These are phyloP conservation scores for Acacia melanoxylon DNA, from an alignment of 306 rosid species.

Conservation along the genomic window DNA sequence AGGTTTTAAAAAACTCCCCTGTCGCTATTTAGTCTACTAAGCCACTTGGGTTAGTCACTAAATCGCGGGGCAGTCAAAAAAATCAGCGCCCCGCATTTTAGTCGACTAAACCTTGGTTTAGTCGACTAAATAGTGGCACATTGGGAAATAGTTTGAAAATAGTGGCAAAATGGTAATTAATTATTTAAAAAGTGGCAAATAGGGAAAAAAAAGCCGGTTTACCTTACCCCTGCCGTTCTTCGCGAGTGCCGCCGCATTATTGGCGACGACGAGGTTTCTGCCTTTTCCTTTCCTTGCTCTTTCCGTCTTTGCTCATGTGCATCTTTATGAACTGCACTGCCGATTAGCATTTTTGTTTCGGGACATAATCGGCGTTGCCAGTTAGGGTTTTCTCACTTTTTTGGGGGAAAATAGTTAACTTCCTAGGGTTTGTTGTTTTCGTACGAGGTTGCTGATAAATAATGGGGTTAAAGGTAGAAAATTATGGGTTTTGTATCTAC, in stretches of 20 bases:
- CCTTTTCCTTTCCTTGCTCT: not conserved
- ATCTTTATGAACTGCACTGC: not conserved
- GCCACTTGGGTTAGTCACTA: too few relatives aligned
- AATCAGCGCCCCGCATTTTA: too few relatives aligned
- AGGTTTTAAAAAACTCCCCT: too few relatives aligned
- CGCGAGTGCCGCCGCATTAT: conserved; percentile 94
- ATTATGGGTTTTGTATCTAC: not conserved
- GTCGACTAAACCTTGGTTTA: too few relatives aligned
- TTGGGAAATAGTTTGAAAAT: too few relatives aligned
- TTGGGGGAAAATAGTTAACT: not conserved
- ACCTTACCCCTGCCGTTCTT: conserved; percentile 85
- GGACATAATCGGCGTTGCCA: not conserved
- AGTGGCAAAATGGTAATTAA: too few relatives aligned
- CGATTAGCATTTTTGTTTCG: not conserved
- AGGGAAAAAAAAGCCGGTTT: conserved; percentile 44
- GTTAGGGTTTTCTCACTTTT: not conserved
- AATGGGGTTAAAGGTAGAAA: not conserved
- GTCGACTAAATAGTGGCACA: too few relatives aligned
- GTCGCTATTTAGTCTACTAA: too few relatives aligned
- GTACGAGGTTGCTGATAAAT: not conserved
- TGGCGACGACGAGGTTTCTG: conserved; percentile 69
- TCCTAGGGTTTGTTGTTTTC: not conserved
- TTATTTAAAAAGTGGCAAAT: too few relatives aligned
- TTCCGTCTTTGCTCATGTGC: not conserved
- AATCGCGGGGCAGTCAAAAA: too few relatives aligned